Base-by-base conservation (phyloP, 2,329 filamentous ascomycete genomes). In the Alternaria incomplexa region DNA sequence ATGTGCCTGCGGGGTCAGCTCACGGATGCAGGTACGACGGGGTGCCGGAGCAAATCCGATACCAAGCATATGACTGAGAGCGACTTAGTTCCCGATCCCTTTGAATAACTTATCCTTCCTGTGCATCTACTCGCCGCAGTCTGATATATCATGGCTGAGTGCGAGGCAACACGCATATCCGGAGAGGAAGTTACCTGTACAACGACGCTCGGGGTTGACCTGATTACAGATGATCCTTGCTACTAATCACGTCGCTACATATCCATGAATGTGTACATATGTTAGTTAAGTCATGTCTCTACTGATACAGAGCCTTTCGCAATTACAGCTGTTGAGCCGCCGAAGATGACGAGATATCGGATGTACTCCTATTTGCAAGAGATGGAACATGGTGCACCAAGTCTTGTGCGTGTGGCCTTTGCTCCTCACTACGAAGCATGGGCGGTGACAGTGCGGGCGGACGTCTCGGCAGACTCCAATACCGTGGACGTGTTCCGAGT, bases 1-100 rank as follows among this genome's bases (percentile, higher is more conserved):
- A 53, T 44, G 56, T 59, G 47, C 32, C 36, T 55, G 64, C 60
- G 59, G 64, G 66, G 66, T 60, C 40, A 25, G 46, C 54, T 48
- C 44, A 52, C 22, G n/a, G 32, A 63, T 58, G 66, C 64, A 67
- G 66, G 64, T 62, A 69, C 62, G 45, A 63, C 59, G 51, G 59
- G 47, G 58, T 51, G 32, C 47, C 55, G 54, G 62, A 53, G 25
- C 54, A 56, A 36, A 57, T 50, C 60, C 64, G 50, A 23, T 43
- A 15, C 55, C 56, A 53, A 58, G 50, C 55, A 55, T 30, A 57
- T 54, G 56, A 28, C 61, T 36, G 28, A 23, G 28, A 25, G 44
- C 46, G 17, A 28, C 26, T 10, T 43, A 45, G 28, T 47, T 23
- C 25, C 25, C 23, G 32, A 44, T 46, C 17, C 23, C 43, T 44